Base-by-base conservation (phyloP, 768 basidiomycete species). In the Pulveroboletus sp. region DNA sequence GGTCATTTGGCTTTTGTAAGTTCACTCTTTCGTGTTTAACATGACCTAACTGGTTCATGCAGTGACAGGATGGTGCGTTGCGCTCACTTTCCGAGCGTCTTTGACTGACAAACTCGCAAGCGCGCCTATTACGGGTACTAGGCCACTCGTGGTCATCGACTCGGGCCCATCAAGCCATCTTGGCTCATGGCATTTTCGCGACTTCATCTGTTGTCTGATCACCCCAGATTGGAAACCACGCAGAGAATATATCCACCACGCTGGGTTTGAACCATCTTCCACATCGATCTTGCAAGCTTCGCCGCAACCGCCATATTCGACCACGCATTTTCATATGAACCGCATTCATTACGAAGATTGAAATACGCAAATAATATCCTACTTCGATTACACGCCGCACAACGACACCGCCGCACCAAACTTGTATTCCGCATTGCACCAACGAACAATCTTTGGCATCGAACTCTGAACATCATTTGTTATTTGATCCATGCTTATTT, bases 1-100 rank as follows among this genome's bases (percentile, higher is more conserved):
- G 63, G 88, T 92, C 60, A 92, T 92, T 61, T 93, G 90, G 90
- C 75, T 93, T 42, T 93, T 93, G 78, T 79, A 63, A 40, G 77
- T 29, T 21, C 9, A 27, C 9, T 29, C 37, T 37, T 32, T 52
- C 37, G 25, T 47, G 19, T 23, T 16, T 17, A 16, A 21, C 24
- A 19, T 29, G 6, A 38, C 43, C 55, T 55, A 44, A 52, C 34
- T 6, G n/a, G 36, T 44, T n/a, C 9, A n/a, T 19, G 23, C 52
- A 81, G 81, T 56, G 81, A 82, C 59, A 74, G 79, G 64, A 83
- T 82, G 81, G 77, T 79, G 57, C 34, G 64, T 64, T 13, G 5
- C 19, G 19, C 27, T 31, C 23, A 20, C 24, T 19, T 40, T 37
- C 23, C 35, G 29, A 33, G 39, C 43, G 33, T 40, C 45, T 42